phyloP scores from a whole-genome alignment of 2,329 filamentous ascomycete genomes.

The Aspergillus puulaauensis region DNA sequence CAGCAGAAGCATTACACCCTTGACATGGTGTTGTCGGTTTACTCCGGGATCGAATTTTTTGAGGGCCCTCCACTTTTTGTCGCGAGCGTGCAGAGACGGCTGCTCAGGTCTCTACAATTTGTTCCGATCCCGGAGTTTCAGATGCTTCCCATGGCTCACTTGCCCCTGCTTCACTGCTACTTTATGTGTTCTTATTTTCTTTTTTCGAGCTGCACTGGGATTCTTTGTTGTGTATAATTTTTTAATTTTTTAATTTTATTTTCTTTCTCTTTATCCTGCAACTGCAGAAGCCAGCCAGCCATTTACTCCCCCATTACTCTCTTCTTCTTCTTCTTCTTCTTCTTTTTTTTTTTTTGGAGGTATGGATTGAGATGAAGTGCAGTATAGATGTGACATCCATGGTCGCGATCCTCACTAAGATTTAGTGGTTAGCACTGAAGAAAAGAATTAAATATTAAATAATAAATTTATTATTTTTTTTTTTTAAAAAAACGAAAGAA shows the following conservation, averaged over 20 bases:
- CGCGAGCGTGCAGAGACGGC: not conserved
- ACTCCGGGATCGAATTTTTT: not conserved
- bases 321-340: not conserved
- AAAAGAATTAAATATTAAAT: conserved; percentile 1
- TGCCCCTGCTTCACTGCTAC: conserved; percentile 10
- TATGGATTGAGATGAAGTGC: not conserved
- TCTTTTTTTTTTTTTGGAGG: not conserved
- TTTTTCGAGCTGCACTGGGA: not conserved
- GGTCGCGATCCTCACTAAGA: conserved; percentile 4
- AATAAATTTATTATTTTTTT: not conserved
- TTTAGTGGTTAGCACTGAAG: not conserved
- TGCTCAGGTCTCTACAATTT: conserved; percentile 4
- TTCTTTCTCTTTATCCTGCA: not conserved
- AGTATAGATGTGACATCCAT: not conserved
- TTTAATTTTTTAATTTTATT: not conserved
- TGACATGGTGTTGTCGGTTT: not conserved
- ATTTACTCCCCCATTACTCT: no score
- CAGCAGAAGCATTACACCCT: no score
- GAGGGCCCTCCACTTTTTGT: not conserved
- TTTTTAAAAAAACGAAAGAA: conserved; percentile 3
- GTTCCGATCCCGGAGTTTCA: conserved; percentile 23
- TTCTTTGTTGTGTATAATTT: not conserved
- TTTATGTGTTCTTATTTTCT: conserved; percentile 1
- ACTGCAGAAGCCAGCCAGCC: not conserved
- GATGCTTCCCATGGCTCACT: conserved; percentile 10